Evolutionary conservation across 164 flowering plant species (phyloP), one percentile per base, ranked within the genome.

Genomic region (Euptelea pleiosperma): DNA sequence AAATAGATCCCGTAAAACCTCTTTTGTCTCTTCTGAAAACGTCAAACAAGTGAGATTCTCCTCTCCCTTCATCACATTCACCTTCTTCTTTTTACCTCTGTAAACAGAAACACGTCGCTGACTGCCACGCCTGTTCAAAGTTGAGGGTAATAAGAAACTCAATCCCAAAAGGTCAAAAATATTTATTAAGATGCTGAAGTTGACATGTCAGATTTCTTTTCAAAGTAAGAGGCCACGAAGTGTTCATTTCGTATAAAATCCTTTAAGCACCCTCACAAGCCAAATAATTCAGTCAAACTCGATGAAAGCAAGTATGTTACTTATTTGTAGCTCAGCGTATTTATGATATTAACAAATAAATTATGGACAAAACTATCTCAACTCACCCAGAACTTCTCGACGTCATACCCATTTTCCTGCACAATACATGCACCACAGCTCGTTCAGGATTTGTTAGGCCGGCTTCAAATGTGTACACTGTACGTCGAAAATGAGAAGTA

Each of bases 341-440:
- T n/a, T n/a, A n/a, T n/a, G n/a, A n/a, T 8, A 24, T 29, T 4
- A 36, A 37, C 5, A 12, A 35, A 8, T 7, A 12, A 37, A 55
- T 25, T 10, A 24, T 36, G 12, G 5, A 34, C 21, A 34, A 25
- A 33, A n/a, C 11, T 12, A 24, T 4, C 26, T 30, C 8, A 15
- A 79, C 92, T 81, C 57, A 93, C 99, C 99, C 96, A 4, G 76
- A 63, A 71, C 97, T 90, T 78, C 81, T 88, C 26, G 97, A 93
- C 30, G 1, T 48, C 89, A 93, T 37, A n/a, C 96, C 96, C 91
- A 85, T 77, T 73, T 81, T 85, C 72, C 73, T 72, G 76, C 85
- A 77, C 21, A 71, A 33, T n/a, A 29, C 33, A 77, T 90, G 99
- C 65, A 93, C 85, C 19, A 64, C 66, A 43, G 84, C 91, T 37